phyloP scores from a whole-genome alignment of 2,329 filamentous ascomycete species.

The Apiospora hydei region DNA sequence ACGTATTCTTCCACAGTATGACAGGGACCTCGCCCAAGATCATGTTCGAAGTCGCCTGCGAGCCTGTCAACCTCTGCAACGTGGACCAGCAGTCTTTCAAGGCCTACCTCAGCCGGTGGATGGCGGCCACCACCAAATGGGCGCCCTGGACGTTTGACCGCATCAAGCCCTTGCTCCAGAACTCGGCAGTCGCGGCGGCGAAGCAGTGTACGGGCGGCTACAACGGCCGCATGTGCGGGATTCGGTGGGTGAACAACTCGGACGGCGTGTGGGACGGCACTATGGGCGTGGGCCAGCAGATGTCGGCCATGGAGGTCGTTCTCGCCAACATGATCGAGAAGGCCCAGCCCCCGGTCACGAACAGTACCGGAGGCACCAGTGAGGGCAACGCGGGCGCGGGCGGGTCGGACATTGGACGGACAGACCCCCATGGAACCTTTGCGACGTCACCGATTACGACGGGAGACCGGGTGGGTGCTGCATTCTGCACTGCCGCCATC shows the following conservation, averaged over 20 bases:
- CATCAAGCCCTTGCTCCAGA: constrained; percentile 60
- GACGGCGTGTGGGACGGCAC: constrained; percentile 61
- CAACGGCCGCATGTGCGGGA: constrained; percentile 65
- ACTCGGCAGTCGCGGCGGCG: constrained; percentile 64
- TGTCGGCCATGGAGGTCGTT: constrained; percentile 72
- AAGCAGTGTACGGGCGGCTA: constrained; percentile 63
- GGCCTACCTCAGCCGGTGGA: constrained; percentile 67
- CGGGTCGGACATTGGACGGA: constrained; percentile 53
- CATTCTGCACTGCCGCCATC: constrained; percentile 66
- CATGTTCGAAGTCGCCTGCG: constrained; percentile 72
- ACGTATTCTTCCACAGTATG: constrained; percentile 59
- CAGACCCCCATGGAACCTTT: constrained; percentile 35
- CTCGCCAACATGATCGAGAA: constrained; percentile 65
- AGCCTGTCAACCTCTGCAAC: constrained; percentile 66
- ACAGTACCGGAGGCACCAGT: constrained; percentile 57
- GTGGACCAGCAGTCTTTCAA: constrained; percentile 70
- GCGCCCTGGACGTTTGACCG: constrained; percentile 63
- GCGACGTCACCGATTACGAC: constrained; percentile 54
- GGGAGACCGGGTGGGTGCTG: constrained; percentile 73
- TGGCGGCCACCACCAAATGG: constrained; percentile 68
- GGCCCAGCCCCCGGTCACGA: constrained; percentile 47
- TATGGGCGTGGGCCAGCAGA: constrained; percentile 73
- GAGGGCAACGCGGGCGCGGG: constrained; percentile 55
- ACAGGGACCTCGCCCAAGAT: constrained; percentile 52
- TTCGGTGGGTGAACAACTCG: constrained; percentile 62